Evolutionary conservation across 2,329 filamentous ascomycete genomes (phyloP), one percentile per base, ranked within the genome.

Genomic region (Fusarium sublunatum): DNA sequence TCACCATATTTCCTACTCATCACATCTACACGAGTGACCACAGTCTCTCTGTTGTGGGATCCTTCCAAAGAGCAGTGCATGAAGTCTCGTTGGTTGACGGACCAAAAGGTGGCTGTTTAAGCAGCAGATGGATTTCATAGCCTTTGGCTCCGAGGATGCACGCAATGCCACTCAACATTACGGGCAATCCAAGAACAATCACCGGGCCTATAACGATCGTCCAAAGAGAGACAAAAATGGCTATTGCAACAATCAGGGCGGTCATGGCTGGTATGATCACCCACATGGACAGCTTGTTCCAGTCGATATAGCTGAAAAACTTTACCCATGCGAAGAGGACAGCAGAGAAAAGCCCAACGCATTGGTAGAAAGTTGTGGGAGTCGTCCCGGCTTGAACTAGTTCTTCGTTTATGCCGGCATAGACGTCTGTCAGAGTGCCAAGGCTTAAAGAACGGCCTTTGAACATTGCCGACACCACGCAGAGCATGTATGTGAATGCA

Each of bases 1-100:
- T 19, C 19, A 3, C 19, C 19, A 19, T 19, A 19, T 19, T 19
- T 19, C 19, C 19, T 19, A 19, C 19, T 19, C 19, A 19, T 19
- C 19, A 19, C 19, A 19, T 19, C 22, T 39, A 61, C 6, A 61
- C 39, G 1, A 64, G 49, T 2, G 61, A 64, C 61, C 61, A 64
- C 8, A 64, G 3, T 15, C 64, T 44, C 0, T 64, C 61, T 1
- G 49, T 45, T 7, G 42, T 26, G 5, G 55, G 34, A 6, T 64
- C 61, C 22, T 57, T 64, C 61, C 60, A 64, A 0, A 64, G 38
- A 0, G 49, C 32, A 7, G 46, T 4, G 5, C 61, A 64, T 5
- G 36, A 19, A 5, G 36, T 51, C 4, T 28, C 58, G 15, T 48
- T 50, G 2, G 4, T 24, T 2, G 46, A 13, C 1, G 13, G 10